phyloP scores from a whole-genome alignment of 1,284 basidiomycete genomes.

The Apiotrichum veenhuisii region DNA sequence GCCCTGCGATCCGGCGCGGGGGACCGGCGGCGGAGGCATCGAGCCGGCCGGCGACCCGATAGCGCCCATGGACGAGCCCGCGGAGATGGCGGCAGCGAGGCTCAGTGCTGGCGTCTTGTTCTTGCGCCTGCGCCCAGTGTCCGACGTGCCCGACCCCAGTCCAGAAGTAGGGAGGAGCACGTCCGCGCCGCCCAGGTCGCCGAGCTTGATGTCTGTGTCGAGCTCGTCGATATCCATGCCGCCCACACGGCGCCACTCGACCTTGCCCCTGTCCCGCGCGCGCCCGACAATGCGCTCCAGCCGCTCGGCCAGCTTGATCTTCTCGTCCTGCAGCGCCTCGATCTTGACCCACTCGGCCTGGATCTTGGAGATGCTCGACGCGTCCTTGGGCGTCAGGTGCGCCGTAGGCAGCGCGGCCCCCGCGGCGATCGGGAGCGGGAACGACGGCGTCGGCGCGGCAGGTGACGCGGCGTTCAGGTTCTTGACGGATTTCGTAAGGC shows the following conservation, averaged over 20 bases:
- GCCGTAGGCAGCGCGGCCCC: conserved; percentile 31
- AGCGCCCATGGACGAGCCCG: conserved; percentile 6
- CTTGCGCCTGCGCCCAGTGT: conserved; percentile 13
- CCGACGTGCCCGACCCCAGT: conserved; percentile 32
- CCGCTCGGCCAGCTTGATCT: conserved; percentile 43
- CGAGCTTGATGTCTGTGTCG: conserved; percentile 19
- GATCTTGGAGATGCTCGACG: conserved; percentile 43
- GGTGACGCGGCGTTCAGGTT: conserved; percentile 18
- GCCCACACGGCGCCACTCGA: conserved; percentile 46
- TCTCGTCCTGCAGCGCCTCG: conserved; percentile 44
- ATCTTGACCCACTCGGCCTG: conserved; percentile 47
- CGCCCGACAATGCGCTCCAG: conserved; percentile 43
- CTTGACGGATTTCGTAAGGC: conserved; percentile 34
- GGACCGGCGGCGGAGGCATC: conserved; percentile 11
- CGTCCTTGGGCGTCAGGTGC: conserved; percentile 43
- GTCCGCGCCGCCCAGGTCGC: conserved; percentile 38
- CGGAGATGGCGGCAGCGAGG: conserved; percentile 9
- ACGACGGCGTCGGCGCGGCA: conserved; percentile 18
- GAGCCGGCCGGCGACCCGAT: not conserved
- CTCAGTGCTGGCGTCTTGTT: conserved; percentile 8
- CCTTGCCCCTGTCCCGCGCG: conserved; percentile 39
- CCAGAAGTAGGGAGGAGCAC: conserved; percentile 37
- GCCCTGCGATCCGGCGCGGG: conserved; percentile 6
- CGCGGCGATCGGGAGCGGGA: conserved; percentile 30
- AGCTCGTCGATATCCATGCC: conserved; percentile 43